Conservation (phyloP, 2,329 filamentous ascomycete genomes). For the Boeremia lycopersici region DNA sequence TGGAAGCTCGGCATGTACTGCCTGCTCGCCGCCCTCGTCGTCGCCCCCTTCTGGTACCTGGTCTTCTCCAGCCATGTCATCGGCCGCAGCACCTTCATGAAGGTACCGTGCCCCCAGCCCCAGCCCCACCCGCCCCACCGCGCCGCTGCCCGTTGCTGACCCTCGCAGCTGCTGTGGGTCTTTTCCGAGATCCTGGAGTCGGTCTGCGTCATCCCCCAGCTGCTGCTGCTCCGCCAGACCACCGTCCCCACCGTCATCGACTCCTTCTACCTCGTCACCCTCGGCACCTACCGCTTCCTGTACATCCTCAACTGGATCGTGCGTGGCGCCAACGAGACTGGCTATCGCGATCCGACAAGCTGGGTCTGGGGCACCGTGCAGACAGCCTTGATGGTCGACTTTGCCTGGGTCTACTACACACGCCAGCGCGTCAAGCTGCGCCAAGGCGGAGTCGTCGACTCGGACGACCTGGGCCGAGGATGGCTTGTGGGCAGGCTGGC, state of each 20-base stretch:
- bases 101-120: conserved; percentile 37
- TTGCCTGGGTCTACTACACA: conserved; percentile 96
- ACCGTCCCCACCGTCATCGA: conserved; percentile 94
- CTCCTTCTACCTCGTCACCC: conserved; percentile 89
- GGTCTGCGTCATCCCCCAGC: conserved; percentile 86
- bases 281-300: conserved; percentile 85
- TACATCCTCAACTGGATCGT: conserved; percentile 93
- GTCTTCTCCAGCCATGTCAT: conserved; percentile 65
- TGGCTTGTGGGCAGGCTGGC: conserved; percentile 84
- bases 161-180: conserved; percentile 73
- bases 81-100: conserved; percentile 40
- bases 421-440: conserved; percentile 93
- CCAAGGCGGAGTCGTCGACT: conserved; percentile 84
- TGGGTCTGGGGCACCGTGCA: conserved; percentile 88
- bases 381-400: conserved; percentile 88
- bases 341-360: conserved; percentile 70
- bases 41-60: conserved; percentile 75
- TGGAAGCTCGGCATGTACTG: conserved; percentile 85
- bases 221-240: conserved; percentile 91
- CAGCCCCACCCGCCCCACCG: not conserved
- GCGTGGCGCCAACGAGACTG: conserved; percentile 63
- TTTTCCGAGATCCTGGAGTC: conserved; percentile 94
- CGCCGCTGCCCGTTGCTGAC: not conserved
- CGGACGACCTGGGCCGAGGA: conserved; percentile 82
- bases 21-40: conserved; percentile 66